phyloP scores from a whole-genome alignment of 2,329 filamentous ascomycete genomes.

The Sarocladium kiliense region DNA sequence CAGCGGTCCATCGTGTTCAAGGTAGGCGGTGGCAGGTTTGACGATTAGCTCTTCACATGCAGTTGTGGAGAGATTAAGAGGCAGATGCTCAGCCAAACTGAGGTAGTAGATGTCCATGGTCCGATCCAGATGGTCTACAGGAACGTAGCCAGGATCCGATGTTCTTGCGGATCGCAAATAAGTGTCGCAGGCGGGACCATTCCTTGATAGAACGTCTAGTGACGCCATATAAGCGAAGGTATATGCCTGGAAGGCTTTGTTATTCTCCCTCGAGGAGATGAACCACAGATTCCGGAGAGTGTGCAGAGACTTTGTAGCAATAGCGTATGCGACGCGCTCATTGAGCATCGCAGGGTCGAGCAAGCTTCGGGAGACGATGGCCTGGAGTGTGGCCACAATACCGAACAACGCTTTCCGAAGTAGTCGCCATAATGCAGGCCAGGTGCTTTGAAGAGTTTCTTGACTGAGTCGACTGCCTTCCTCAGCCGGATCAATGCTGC shows the following conservation, averaged over 20 bases:
- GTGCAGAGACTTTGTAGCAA: constrained; percentile 68
- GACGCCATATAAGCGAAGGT: constrained; percentile 77
- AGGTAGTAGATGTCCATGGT: constrained; percentile 84
- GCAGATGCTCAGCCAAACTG: constrained; percentile 79
- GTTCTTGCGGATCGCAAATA: constrained; percentile 61
- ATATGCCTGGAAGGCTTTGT: constrained; percentile 75
- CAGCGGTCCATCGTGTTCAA: constrained; percentile 42
- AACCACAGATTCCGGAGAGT: constrained; percentile 76
- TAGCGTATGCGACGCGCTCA: constrained; percentile 46
- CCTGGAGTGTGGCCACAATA: constrained; percentile 67
- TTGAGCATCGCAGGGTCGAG: constrained; percentile 44
- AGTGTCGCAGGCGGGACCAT: constrained; percentile 57
- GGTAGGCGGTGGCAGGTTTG: constrained; percentile 68
- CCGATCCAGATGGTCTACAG: constrained; percentile 47
- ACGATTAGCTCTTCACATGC: constrained; percentile 70
- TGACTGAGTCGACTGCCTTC: constrained; percentile 59
- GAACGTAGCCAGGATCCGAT: constrained; percentile 24
- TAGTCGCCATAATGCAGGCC: constrained; percentile 68
- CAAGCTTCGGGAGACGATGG: constrained; percentile 61
- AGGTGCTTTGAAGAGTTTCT: constrained; percentile 61
- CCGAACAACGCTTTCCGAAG: constrained; percentile 73
- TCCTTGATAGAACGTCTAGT: constrained; percentile 74
- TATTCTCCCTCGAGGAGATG: constrained; percentile 69
- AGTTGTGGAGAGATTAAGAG: constrained; percentile 59
- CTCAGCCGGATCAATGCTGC: constrained; percentile 63